These are phyloP conservation scores for Colletotrichum cuscutae DNA, from an alignment of 2,329 filamentous ascomycete genomes.

Conservation along the genomic window DNA sequence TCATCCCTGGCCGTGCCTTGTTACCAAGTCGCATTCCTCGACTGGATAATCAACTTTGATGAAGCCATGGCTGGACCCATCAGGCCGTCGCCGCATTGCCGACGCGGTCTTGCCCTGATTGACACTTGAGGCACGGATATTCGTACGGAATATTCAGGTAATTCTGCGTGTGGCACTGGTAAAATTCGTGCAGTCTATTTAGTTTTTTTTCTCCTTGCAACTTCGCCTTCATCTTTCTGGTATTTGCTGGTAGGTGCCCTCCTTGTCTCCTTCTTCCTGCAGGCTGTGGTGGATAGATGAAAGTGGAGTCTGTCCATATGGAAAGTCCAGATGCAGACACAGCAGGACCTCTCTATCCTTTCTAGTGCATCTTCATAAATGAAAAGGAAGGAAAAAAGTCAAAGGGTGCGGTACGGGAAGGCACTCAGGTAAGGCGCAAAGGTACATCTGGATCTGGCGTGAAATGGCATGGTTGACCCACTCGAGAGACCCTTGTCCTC, in stretches of 20 bases:
- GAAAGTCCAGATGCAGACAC: neutral
- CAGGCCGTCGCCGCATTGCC: constrained; percentile 1
- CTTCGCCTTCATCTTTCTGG: neutral
- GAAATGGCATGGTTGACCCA: neutral
- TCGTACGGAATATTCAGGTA: neutral
- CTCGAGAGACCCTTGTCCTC: constrained; percentile 10
- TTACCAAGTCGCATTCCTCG: neutral
- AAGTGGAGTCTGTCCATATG: neutral
- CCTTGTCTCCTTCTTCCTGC: neutral
- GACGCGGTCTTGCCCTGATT: neutral
- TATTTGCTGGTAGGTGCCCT: constrained; percentile 1
- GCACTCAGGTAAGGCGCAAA: neutral
- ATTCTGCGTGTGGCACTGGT: neutral
- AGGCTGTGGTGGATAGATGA: neutral
- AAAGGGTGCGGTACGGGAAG: neutral
- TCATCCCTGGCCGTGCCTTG: constrained; percentile 22
- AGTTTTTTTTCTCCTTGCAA: neutral
- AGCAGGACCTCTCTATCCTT: neutral
- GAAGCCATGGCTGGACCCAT: neutral
- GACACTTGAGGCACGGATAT: neutral
- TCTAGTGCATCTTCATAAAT: constrained; percentile 10
- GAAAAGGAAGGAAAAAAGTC: neutral
- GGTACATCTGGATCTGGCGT: neutral
- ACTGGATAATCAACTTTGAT: too few species aligned
- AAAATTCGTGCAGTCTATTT: neutral